A percentile compares a stretch with the other conserved stretches of the same genome.
These are phyloP conservation scores for Ceratonia siliqua DNA, from an alignment of 306 rosid genomes.

Conservation along the genomic window DNA sequence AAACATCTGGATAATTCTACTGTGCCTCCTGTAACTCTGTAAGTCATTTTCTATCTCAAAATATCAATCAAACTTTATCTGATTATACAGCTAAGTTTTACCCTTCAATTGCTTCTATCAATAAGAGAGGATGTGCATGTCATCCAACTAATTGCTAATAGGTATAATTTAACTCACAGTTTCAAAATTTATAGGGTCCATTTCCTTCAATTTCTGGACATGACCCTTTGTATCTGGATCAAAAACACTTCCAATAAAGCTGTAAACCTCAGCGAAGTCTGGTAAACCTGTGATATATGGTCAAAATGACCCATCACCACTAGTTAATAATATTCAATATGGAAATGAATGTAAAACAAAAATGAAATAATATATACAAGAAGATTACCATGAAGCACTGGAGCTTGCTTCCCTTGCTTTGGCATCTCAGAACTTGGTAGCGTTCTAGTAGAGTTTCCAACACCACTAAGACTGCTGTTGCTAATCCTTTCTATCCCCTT, in stretches of 20 bases:
- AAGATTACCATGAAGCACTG: conserved; percentile 60
- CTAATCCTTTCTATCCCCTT: conserved; percentile 56
- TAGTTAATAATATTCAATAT: background rate
- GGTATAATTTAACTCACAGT: conserved; percentile 63
- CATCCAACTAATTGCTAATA: conserved; percentile 20
- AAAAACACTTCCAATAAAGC: conserved; percentile 90
- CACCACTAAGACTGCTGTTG: conserved; percentile 48
- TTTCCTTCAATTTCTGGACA: conserved; percentile 83
- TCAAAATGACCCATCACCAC: conserved; percentile 18
- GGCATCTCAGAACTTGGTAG: conserved; percentile 46
- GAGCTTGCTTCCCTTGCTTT: conserved; percentile 59
- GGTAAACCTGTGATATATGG: conserved; percentile 65
- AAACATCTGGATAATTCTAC: background rate
- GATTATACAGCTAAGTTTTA: conserved; percentile 18
- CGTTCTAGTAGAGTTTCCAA: conserved; percentile 51
- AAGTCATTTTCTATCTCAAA: background rate
- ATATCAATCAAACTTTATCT: background rate
- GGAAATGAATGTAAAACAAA: conserved; percentile 14
- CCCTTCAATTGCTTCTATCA: conserved; percentile 4
- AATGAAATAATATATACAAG: background rate
- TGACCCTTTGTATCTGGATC: conserved; percentile 81
- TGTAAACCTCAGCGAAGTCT: conserved; percentile 84
- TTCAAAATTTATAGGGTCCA: conserved; percentile 95
- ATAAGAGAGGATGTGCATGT: background rate
- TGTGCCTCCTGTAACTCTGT: background rate